A percentile compares a stretch with the other conserved stretches of the same genome.
Evolutionary conservation across 2,329 filamentous ascomycete genomes (phyloP).

Genomic region (Aspergillus sp.): DNA sequence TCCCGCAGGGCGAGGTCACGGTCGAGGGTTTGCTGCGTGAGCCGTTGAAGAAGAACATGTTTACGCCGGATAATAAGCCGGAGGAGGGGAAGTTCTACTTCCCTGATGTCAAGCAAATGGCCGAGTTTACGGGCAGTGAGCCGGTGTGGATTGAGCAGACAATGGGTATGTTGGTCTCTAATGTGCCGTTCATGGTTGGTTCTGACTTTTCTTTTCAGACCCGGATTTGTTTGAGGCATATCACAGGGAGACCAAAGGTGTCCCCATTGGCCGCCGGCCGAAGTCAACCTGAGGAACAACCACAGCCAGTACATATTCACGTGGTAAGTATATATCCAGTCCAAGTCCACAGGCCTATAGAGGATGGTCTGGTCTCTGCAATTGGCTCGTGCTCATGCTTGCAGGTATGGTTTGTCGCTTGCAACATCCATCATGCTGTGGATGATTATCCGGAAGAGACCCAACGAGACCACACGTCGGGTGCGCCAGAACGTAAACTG

Average conservation of each 20-base stretch:
- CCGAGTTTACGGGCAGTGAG: constrained; percentile 67
- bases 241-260: constrained; percentile 66
- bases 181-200: constrained; percentile 7
- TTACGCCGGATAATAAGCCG: constrained; percentile 83
- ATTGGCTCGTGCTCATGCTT: constrained; percentile 13
- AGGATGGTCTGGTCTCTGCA: background rate
- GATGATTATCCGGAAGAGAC: constrained; percentile 85
- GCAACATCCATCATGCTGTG: constrained; percentile 93
- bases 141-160: constrained; percentile 93
- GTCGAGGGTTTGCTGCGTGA: constrained; percentile 78
- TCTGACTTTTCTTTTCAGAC: constrained; percentile 40
- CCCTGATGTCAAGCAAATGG: constrained; percentile 89
- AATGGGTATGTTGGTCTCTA: constrained; percentile 54
- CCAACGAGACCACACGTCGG: constrained; percentile 60
- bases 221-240: constrained; percentile 69
- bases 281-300: constrained; percentile 92
- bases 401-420: constrained; percentile 72
- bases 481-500: constrained; percentile 69
- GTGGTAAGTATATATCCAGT: constrained; percentile 55
- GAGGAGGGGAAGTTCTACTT: constrained; percentile 86
- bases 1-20: constrained; percentile 62
- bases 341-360: background rate
- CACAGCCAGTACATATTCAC: constrained; percentile 98
- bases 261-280: constrained; percentile 77
- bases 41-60: constrained; percentile 96